These are phyloP conservation scores for Zasmidium angulare DNA, from an alignment of 2,329 filamentous ascomycete genomes.

Conservation along the genomic window DNA sequence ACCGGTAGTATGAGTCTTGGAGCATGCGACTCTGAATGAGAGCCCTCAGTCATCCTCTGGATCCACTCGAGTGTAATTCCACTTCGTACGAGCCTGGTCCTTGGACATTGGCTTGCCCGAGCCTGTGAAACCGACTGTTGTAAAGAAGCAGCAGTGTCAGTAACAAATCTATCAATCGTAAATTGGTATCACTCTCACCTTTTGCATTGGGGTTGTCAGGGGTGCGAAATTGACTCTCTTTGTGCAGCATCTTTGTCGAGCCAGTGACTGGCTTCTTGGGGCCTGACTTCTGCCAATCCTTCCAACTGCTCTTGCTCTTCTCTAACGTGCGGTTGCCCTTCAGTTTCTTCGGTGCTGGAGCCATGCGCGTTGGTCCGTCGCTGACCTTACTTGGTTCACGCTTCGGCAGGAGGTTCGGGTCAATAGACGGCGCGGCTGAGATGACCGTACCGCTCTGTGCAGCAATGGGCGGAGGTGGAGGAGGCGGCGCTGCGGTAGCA, in stretches of 20 bases:
- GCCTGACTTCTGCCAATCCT: conserved; percentile 80
- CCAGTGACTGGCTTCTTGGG: conserved; percentile 32
- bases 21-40: background rate
- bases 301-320: conserved; percentile 89
- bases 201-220: conserved; percentile 81
- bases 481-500: conserved; percentile 38
- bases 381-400: conserved; percentile 61
- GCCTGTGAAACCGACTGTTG: conserved; percentile 86
- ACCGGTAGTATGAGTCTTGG: background rate
- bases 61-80: conserved; percentile 25
- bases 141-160: conserved; percentile 23
- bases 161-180: conserved; percentile 1
- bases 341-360: conserved; percentile 66
- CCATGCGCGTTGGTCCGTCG: conserved; percentile 51
- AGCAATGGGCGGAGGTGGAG: conserved; percentile 41
- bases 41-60: conserved; percentile 20
- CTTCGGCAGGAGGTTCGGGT: conserved; percentile 65
- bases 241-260: conserved; percentile 24
- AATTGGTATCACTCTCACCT: conserved; percentile 57
- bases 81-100: conserved; percentile 51
- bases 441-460: conserved; percentile 56
- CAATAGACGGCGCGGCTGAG: conserved; percentile 65
- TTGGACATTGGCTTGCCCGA: conserved; percentile 96
- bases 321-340: conserved; percentile 93
- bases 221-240: conserved; percentile 51